phyloP scores from a whole-genome alignment of 768 basidiomycete genomes.

The Pleurotus djamor region DNA sequence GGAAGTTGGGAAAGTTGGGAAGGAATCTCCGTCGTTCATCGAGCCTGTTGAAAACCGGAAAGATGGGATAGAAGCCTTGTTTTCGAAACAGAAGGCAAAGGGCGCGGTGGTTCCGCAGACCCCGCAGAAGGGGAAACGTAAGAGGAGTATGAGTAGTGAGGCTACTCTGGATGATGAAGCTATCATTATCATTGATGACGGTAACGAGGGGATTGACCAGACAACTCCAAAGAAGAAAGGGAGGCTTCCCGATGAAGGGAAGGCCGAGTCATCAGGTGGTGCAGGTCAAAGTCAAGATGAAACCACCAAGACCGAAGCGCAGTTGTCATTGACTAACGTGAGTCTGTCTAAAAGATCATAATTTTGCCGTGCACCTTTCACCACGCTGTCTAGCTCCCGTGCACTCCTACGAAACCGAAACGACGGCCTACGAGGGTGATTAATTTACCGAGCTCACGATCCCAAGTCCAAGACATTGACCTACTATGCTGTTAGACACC shows the following conservation, averaged over 20 bases:
- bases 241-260: not conserved
- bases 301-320: too few relatives aligned
- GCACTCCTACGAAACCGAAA: not conserved
- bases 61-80: constrained; percentile 86
- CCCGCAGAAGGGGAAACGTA: not conserved
- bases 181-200: not conserved
- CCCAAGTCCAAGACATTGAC: not conserved
- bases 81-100: constrained; percentile 52
- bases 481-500: not conserved
- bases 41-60: constrained; percentile 75
- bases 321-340: not conserved
- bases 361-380: not conserved
- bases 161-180: not conserved
- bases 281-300: not conserved
- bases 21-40: constrained; percentile 79
- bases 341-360: not conserved
- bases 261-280: not conserved
- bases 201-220: not conserved
- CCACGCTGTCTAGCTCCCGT: not conserved
- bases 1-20: constrained; percentile 90
- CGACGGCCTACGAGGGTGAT: not conserved
- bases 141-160: not conserved
- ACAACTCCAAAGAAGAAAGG: not conserved
- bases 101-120: not conserved
- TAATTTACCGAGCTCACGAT: not conserved